Evolutionary conservation across 225 moss, liverwort and hornwort species (phyloP), one percentile per base, ranked within the genome.

Genomic region (Pseudoscleropodium purum): DNA sequence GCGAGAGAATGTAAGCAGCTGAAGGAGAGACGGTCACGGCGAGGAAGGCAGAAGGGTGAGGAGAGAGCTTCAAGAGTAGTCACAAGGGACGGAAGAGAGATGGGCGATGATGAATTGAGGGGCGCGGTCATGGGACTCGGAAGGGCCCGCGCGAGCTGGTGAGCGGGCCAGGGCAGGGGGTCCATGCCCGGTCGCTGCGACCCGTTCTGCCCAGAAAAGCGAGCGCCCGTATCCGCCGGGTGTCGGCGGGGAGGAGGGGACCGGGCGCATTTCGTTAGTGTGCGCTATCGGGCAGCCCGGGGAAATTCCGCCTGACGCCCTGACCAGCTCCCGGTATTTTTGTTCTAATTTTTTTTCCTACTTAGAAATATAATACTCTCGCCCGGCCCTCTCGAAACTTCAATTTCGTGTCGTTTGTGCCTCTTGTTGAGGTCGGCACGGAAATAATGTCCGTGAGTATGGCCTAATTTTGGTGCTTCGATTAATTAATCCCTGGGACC

Each of bases 191-290:
- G 65, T 34, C 84, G 49, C 19, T 66, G 77, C 5, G 90, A 92
- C 90, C 88, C 77, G 56, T 83, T 92, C 92, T 73, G 65, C 30
- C 51, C 5, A 33, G 84, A 86, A 67, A 45, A 72, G 63, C 27
- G 63, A 65, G 64, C 10, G 37, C 90, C 75, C 74, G 73, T 87
- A 81, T 74, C 56, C 67, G 66, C 60, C 84, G 91, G 91, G 62
- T 90, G 90, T 92, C 88, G 92, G 85, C 88, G 92, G 85, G 81
- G 60, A 30, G 67, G 75, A 49, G 34, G 84, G 69, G 82, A 18
- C 47, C 47, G 73, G 43, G 59, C 11, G 25, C 24, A 2, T n/a
- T 36, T 56, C 24, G 72, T 29, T 54, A 18, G 75, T 36, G 70
- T 70, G 56, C 70, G 47, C 85, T 63, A 49, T 45, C 87, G 52